These are phyloP conservation scores for Epichloe baconii DNA, from an alignment of 2,329 filamentous ascomycete genomes.

Conservation along the genomic window DNA sequence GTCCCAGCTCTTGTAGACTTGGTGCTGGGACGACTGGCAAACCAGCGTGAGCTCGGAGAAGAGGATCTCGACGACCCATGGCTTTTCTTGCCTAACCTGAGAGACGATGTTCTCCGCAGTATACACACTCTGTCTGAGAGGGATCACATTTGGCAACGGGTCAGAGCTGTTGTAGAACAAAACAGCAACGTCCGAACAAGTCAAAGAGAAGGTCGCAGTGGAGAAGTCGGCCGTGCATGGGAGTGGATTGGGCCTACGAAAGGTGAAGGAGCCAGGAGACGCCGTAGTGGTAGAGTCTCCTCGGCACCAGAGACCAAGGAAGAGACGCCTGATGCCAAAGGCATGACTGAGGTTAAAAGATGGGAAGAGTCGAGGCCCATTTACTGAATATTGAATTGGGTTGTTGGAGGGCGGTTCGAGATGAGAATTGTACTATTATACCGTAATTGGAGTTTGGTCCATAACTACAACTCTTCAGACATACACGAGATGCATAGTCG, in stretches of 20 bases:
- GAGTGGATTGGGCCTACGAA: constrained; percentile 53
- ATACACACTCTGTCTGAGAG: constrained; percentile 66
- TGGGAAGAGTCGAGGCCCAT: constrained; percentile 31
- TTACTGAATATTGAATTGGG: constrained; percentile 18
- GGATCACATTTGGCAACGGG: constrained; percentile 72
- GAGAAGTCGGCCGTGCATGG: constrained; percentile 54
- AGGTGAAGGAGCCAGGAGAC: constrained; percentile 30
- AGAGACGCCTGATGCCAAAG: constrained; percentile 17
- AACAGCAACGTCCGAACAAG: constrained; percentile 80
- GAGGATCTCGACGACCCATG: constrained; percentile 57
- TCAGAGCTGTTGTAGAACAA: constrained; percentile 74
- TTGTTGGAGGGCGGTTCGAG: not conserved
- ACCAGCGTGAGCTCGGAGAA: constrained; percentile 71
- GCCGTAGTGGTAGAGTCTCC: constrained; percentile 40
- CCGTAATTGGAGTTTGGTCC: not conserved
- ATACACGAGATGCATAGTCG: too few species aligned
- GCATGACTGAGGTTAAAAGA: constrained; percentile 18
- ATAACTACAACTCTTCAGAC: not conserved
- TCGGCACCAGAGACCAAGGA: constrained; percentile 26
- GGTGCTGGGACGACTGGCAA: constrained; percentile 72
- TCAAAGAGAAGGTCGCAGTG: constrained; percentile 54
- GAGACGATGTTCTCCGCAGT: constrained; percentile 78
- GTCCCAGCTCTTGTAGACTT: constrained; percentile 74
- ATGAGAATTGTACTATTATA: not conserved
- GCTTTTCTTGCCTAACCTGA: constrained; percentile 75